phyloP scores from a whole-genome alignment of 768 basidiomycete genomes.

The Lanmaoa pseudosensibilis region DNA sequence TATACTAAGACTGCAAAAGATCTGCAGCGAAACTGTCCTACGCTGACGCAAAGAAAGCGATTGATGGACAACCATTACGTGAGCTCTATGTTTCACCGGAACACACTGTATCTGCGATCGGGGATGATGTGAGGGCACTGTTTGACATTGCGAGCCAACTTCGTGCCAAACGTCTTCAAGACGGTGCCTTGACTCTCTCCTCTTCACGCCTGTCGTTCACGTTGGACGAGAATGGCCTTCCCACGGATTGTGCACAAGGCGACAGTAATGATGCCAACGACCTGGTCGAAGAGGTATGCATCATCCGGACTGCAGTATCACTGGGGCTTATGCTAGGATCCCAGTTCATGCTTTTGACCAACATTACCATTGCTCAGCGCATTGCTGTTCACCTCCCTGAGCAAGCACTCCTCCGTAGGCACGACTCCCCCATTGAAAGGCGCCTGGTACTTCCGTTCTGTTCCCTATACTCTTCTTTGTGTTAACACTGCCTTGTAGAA shows the following conservation, averaged over 20 bases:
- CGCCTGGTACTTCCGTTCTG: slow-evolving; percentile 56
- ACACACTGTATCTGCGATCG: slow-evolving; percentile 60
- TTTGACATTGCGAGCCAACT: slow-evolving; percentile 71
- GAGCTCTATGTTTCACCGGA: slow-evolving; percentile 54
- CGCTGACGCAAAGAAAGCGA: slow-evolving; percentile 73
- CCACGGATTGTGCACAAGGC: slow-evolving; percentile 72
- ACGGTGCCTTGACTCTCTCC: slow-evolving; percentile 73
- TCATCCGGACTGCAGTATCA: not conserved
- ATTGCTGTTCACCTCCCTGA: slow-evolving; percentile 94
- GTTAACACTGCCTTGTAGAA: slow-evolving; percentile 45
- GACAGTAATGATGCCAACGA: slow-evolving; percentile 70
- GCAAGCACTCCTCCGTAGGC: slow-evolving; percentile 93
- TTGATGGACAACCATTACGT: slow-evolving; percentile 68
- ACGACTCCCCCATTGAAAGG: slow-evolving; percentile 90
- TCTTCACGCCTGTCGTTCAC: slow-evolving; percentile 72
- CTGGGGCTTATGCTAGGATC: slow-evolving; percentile 3
- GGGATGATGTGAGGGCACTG: slow-evolving; percentile 72
- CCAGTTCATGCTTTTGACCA: slow-evolving; percentile 93
- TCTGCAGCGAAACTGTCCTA: slow-evolving; percentile 89
- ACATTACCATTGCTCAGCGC: slow-evolving; percentile 87
- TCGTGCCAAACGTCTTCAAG: slow-evolving; percentile 69
- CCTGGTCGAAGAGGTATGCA: slow-evolving; percentile 82
- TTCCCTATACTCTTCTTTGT: not conserved
- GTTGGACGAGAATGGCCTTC: slow-evolving; percentile 76
- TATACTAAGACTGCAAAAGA: slow-evolving; percentile 40